A percentile compares a stretch with the other conserved stretches of the same genome.
These are phyloP conservation scores for Gigaspora rosea DNA, from an alignment of 192 early-diverging fungal species.

Conservation along the genomic window DNA sequence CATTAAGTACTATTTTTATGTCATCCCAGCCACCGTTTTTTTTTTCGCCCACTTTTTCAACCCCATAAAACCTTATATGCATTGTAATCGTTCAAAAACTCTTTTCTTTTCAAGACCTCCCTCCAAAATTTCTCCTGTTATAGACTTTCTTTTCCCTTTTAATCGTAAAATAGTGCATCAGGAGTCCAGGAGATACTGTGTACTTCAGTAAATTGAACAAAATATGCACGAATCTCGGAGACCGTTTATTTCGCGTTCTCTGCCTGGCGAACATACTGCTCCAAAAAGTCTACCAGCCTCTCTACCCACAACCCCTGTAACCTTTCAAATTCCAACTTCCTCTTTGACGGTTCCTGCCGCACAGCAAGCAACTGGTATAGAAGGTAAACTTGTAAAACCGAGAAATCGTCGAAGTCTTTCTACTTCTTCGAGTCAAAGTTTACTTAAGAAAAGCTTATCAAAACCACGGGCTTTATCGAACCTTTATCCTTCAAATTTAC, in stretches of 20 bases:
- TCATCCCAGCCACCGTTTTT: neutral
- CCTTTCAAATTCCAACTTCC: neutral
- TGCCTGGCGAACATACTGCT: constrained; percentile 28
- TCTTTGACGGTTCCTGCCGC: neutral
- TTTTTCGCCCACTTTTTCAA: neutral
- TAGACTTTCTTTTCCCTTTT: constrained; percentile 12
- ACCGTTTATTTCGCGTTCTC: constrained; percentile 28
- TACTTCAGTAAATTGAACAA: neutral
- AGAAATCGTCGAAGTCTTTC: constrained; percentile 31
- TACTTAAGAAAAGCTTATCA: constrained; percentile 29
- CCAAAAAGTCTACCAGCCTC: constrained; percentile 22
- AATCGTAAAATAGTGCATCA: neutral
- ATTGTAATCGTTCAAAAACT: neutral
- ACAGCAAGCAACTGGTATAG: neutral
- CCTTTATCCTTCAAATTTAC: constrained; percentile 4
- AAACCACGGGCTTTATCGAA: constrained; percentile 23
- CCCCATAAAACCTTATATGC: neutral
- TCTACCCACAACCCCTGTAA: constrained; percentile 6
- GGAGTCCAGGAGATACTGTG: neutral
- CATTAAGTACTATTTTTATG: too few relatives aligned
- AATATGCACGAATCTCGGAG: constrained; percentile 16
- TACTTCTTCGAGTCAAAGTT: constrained; percentile 32
- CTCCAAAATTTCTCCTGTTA: neutral
- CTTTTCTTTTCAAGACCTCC: neutral
- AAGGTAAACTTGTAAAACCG: constrained; percentile 17